A percentile compares a stretch with the other conserved stretches of the same genome.
These are phyloP conservation scores for Nymphaea colorata DNA, from an alignment of 164 flowering plant genomes.

Conservation along the genomic window DNA sequence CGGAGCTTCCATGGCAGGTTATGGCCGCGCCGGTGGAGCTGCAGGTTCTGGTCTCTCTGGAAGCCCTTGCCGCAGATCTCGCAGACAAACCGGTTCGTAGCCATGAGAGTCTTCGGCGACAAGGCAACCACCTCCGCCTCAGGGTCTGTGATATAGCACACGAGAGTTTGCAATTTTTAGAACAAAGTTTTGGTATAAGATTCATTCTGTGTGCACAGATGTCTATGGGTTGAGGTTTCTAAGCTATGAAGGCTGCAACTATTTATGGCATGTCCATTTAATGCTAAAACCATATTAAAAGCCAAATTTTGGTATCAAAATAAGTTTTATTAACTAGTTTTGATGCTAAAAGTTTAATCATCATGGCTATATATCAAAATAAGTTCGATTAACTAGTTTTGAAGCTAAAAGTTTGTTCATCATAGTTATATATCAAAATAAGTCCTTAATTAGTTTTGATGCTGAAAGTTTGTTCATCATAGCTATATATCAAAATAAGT, in stretches of 20 bases:
- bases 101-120: conserved; percentile 1
- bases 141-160: neutral
- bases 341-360: no score
- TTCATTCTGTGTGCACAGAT: neutral
- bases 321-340: neutral
- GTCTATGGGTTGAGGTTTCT: neutral
- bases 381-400: neutral
- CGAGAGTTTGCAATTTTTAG: neutral
- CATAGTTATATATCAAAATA: no score
- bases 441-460: neutral
- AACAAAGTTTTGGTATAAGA: neutral
- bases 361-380: no score
- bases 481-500: no score
- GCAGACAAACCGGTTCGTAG: conserved; percentile 1
- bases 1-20: conserved; percentile 2
- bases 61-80: conserved; percentile 2
- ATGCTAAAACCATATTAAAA: no score
- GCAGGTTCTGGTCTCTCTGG: conserved; percentile 1
- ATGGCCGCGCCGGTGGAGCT: neutral
- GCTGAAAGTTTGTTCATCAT: no score
- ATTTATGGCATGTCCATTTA: neutral
- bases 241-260: neutral
- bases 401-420: neutral
- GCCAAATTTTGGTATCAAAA: no score
- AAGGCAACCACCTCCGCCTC: neutral